phyloP scores from a whole-genome alignment of 1,139 yeast species.

The Candida sojae region DNA sequence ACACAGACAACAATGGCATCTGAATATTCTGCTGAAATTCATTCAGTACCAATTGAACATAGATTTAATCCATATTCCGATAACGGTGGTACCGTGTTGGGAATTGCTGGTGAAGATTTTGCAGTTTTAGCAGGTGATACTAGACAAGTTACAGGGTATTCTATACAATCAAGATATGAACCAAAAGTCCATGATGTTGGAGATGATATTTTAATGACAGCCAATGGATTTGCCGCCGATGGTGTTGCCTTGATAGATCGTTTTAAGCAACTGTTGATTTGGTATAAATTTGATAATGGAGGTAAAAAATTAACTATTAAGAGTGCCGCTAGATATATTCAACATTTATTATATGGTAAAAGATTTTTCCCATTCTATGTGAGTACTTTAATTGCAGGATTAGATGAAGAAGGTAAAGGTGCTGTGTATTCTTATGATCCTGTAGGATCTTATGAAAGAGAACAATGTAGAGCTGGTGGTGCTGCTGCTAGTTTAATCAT shows the following conservation, averaged over 20 bases:
- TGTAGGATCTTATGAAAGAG: conserved; percentile 96
- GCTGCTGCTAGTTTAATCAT: conserved; percentile 94
- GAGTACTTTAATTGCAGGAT: conserved; percentile 90
- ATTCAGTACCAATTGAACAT: conserved; percentile 78
- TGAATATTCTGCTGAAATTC: conserved; percentile 57
- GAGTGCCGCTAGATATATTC: conserved; percentile 89
- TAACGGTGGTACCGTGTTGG: conserved; percentile 96
- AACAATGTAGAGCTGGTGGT: conserved; percentile 97
- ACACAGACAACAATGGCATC: conserved; percentile 52
- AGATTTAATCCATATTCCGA: conserved; percentile 94
- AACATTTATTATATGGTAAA: conserved; percentile 87
- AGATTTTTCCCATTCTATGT: conserved; percentile 97
- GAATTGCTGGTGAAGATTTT: conserved; percentile 96
- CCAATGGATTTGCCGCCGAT: conserved; percentile 97
- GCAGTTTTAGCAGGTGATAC: conserved; percentile 98
- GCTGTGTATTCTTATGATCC: conserved; percentile 97
- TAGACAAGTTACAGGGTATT: conserved; percentile 91
- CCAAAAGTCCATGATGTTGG: conserved; percentile 91
- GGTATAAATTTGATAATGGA: conserved; percentile 90
- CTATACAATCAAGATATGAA: conserved; percentile 89
- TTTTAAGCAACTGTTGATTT: conserved; percentile 75
- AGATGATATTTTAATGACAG: conserved; percentile 83
- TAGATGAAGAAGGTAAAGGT: conserved; percentile 93
- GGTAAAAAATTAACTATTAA: conserved; percentile 66
- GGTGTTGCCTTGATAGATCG: conserved; percentile 81